Evolutionary conservation across 306 rosid genomes (phyloP).

Genomic region (Begonia loranthoides): DNA sequence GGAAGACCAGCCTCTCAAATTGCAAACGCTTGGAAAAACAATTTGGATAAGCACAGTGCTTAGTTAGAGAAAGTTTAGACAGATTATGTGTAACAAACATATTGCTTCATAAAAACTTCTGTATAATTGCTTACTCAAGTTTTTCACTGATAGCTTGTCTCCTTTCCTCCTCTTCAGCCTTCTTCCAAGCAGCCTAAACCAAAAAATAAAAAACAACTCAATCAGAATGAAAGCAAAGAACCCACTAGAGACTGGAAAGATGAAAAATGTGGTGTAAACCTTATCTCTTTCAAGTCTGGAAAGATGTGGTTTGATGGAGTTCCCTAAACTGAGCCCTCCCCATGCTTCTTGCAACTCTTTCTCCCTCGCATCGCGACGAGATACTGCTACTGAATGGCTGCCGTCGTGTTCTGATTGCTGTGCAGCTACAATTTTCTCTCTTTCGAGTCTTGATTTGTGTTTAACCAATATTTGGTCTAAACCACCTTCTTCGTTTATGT

Average conservation of each 20-base stretch:
- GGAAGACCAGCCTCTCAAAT: no score
- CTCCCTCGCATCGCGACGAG: constrained; percentile 72
- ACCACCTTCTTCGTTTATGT: constrained; percentile 30
- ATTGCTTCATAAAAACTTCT: no score
- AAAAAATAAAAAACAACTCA: not conserved
- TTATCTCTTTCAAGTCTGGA: constrained; percentile 77
- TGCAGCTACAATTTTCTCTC: constrained; percentile 52
- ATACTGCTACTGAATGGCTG: constrained; percentile 17
- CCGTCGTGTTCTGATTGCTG: constrained; percentile 30
- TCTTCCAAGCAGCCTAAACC: constrained; percentile 77
- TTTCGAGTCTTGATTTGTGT: constrained; percentile 64
- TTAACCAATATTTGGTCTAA: constrained; percentile 55
- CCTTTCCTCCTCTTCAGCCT: constrained; percentile 81
- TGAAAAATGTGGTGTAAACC: constrained; percentile 27
- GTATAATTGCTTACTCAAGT: no score
- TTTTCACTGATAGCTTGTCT: constrained; percentile 18
- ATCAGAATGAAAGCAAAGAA: not conserved
- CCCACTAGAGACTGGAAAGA: not conserved
- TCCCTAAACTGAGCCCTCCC: constrained; percentile 80
- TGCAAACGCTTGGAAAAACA: no score
- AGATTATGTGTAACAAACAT: no score
- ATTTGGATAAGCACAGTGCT: no score
- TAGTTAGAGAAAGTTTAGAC: no score
- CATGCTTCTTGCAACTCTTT: constrained; percentile 70
- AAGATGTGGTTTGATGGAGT: constrained; percentile 57